Evolutionary conservation across 139 green algal genomes (phyloP).

Genomic region (Gonium pectorale): DNA sequence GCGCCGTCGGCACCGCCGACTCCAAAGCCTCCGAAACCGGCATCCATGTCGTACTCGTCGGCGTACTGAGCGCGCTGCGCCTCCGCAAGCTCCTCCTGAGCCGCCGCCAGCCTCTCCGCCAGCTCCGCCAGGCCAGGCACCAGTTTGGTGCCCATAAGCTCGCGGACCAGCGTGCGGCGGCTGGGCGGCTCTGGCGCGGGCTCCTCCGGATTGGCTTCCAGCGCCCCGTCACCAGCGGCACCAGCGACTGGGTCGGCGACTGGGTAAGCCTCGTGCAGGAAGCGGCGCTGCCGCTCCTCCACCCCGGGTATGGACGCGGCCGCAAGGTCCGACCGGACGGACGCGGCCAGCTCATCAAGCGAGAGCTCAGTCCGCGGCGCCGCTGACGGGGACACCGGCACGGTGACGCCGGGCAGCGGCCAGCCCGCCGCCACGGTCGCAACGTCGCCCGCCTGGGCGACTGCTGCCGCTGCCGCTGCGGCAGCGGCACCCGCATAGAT

Average conservation of each 20-base stretch:
- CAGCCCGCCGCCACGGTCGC: too few relatives aligned
- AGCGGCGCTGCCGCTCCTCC: too few relatives aligned
- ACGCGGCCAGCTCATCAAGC: too few relatives aligned
- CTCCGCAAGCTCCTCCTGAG: background rate
- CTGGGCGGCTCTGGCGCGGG: background rate
- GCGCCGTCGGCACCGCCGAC: background rate
- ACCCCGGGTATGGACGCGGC: too few relatives aligned
- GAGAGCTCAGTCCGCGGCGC: too few relatives aligned
- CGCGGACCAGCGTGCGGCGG: background rate
- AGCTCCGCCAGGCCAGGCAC: conserved; percentile 6
- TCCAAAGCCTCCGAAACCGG: background rate
- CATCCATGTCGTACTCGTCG: background rate
- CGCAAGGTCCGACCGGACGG: too few relatives aligned
- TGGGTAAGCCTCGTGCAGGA: background rate
- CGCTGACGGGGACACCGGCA: too few relatives aligned
- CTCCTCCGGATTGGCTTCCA: too few relatives aligned
- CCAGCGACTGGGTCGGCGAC: background rate
- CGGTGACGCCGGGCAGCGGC: too few relatives aligned
- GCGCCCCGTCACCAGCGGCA: background rate
- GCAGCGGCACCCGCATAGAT: too few relatives aligned
- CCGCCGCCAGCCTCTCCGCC: background rate
- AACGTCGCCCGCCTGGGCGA: too few relatives aligned
- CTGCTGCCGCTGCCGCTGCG: too few relatives aligned
- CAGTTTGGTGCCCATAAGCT: background rate
- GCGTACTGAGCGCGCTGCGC: background rate